These are phyloP conservation scores for Xylaria cubensis DNA, from an alignment of 495 filamentous ascomycete species.

Conservation along the genomic window DNA sequence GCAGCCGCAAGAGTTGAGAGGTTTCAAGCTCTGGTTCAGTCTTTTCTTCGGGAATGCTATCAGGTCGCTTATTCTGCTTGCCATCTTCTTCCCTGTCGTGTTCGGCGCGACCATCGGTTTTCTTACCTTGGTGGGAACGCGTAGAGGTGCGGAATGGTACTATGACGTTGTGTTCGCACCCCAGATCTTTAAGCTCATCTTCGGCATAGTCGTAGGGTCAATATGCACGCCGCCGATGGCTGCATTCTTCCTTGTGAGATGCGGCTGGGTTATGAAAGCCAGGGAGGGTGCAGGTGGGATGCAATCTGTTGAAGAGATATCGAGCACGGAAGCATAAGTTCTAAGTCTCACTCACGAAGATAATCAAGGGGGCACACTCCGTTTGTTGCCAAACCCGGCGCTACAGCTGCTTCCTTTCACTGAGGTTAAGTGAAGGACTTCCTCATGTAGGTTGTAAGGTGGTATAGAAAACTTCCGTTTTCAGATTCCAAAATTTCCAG, in stretches of 20 bases:
- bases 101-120: constrained; percentile 42
- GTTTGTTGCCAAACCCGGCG: no score
- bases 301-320: neutral
- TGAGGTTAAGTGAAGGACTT: no score
- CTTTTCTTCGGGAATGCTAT: neutral
- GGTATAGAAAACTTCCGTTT: no score
- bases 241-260: constrained; percentile 49
- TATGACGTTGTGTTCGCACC: constrained; percentile 47
- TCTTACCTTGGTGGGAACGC: constrained; percentile 35
- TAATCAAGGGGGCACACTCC: no score
- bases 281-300: neutral
- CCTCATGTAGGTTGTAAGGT: no score
- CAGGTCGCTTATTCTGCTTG: constrained; percentile 9
- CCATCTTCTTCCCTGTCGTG: constrained; percentile 30
- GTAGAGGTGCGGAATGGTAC: constrained; percentile 43
- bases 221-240: constrained; percentile 49
- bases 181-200: constrained; percentile 51
- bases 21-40: neutral
- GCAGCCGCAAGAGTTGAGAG: neutral
- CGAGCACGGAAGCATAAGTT: neutral
- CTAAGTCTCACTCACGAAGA: no score
- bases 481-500: no score
- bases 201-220: constrained; percentile 47
- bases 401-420: no score
- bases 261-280: constrained; percentile 47